Conservation (phyloP, 176 grass and related monocot genomes). For the Dendrocalamus sinicus region DNA sequence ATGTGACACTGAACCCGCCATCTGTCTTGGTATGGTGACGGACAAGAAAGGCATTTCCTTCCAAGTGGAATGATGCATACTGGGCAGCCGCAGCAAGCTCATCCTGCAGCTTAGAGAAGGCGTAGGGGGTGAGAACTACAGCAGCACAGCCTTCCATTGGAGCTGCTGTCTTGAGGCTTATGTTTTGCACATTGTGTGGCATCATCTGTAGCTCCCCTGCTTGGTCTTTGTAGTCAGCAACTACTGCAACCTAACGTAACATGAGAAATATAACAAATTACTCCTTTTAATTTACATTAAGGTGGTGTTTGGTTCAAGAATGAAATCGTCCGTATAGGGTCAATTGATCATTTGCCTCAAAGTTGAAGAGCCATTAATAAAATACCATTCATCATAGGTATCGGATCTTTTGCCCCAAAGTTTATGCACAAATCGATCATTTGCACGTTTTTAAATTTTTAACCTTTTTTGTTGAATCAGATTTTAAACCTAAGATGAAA, state of each 20-base stretch:
- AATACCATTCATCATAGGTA: no score
- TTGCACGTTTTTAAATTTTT: no score
- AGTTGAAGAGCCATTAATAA: no score
- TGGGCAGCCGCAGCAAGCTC: constrained; percentile 61
- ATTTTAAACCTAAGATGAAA: no score
- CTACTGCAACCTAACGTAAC: constrained; percentile 53
- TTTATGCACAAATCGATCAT: no score
- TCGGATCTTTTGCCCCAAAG: no score
- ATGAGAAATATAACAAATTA: neutral
- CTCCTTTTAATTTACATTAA: constrained; percentile 9
- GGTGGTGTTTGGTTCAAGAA: no score
- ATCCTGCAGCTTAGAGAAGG: constrained; percentile 68
- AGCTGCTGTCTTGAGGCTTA: constrained; percentile 58
- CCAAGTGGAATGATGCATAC: constrained; percentile 58
- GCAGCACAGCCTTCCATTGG: constrained; percentile 79
- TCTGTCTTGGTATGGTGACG: constrained; percentile 56
- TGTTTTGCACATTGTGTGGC: constrained; percentile 55
- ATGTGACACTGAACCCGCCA: constrained; percentile 44
- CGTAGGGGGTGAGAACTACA: constrained; percentile 57
- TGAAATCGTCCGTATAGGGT: no score
- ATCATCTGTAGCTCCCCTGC: constrained; percentile 55
- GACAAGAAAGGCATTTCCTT: constrained; percentile 63
- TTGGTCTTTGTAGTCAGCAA: constrained; percentile 63
- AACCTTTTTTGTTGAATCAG: no score
- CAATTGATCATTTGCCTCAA: no score